Percentiles rank a stretch among this genome's conserved stretches.
Evolutionary conservation across 306 rosid genomes (phyloP).

Genomic region (Sophora flavescens): DNA sequence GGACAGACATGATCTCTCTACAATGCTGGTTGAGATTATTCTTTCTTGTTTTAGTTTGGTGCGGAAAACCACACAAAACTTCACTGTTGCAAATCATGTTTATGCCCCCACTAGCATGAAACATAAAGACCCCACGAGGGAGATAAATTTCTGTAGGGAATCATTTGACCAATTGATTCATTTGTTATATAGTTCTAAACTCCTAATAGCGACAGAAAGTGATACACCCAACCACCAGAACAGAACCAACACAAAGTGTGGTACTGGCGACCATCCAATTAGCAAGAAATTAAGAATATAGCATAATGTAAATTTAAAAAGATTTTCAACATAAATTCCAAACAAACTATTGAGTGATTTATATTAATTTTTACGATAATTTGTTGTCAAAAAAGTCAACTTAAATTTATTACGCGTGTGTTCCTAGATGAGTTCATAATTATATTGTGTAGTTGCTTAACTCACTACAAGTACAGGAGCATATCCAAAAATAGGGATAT

Average conservation of each 20-base stretch:
- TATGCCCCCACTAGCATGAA: constrained; percentile 23
- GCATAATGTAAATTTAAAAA: background rate
- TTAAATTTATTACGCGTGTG: constrained; percentile 8
- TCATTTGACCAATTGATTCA: constrained; percentile 53
- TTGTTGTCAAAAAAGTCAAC: background rate
- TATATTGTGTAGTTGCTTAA: background rate
- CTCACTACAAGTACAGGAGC: background rate
- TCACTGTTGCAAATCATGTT: constrained; percentile 30
- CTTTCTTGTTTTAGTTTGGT: constrained; percentile 41
- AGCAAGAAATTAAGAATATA: constrained; percentile 22
- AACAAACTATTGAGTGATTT: background rate
- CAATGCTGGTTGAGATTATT: background rate
- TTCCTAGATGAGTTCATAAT: constrained; percentile 4
- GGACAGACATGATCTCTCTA: constrained; percentile 1
- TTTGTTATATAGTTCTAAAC: background rate
- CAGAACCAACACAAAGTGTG: constrained; percentile 37
- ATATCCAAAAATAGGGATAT: background rate
- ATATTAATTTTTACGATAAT: background rate
- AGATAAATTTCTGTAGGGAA: constrained; percentile 40
- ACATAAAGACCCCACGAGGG: constrained; percentile 50
- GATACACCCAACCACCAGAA: constrained; percentile 35
- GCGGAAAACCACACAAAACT: constrained; percentile 46
- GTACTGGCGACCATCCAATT: constrained; percentile 20
- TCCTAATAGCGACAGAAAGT: constrained; percentile 35
- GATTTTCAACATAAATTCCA: background rate